Base-by-base conservation (phyloP, 164 flowering plant genomes). In the Vitis rotundifolia region DNA sequence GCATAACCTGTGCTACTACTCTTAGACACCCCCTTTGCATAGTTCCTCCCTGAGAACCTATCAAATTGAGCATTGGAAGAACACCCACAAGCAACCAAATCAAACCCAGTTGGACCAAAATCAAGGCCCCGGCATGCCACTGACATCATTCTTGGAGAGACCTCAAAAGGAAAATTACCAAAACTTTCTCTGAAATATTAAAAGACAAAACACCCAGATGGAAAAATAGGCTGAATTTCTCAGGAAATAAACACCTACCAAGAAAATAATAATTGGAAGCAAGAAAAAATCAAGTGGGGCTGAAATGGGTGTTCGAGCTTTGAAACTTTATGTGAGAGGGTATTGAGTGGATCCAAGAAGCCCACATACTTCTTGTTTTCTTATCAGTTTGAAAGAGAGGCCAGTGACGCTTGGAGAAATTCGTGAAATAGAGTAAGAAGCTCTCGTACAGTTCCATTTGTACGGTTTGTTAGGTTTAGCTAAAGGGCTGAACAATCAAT, bases 91-190 rank as follows among this genome's bases (percentile, higher is more conserved):
- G 83, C 74, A 64, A 74, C 72, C 64, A 75, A 79, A 70, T 90
- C 88, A 59, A 79, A 73, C 68, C 80, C 76, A 54, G 79, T 69
- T 57, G 85, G 75, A 26, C 80, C 81, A 61, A 85, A 75, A 66
- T 88, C 88, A 66, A 88, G 77, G 75, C 66, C 82, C 48, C 70
- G 84, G 79, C 88, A 86, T 70, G 88, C 78, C 79, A 89, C 73
- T 44, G 91, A 82, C 86, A 89, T 81, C 93, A 88, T 91, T 75
- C 73, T 79, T 59, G 74, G 67, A 9, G 4, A 64, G 15, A 85
- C 77, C 78, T 78, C 75, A 73, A 67, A 69, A 29, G 6, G 19
- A 72, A 78, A 76, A 59, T 16, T 63, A 64, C 48, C 62, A 57
- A 54, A 66, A 4, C 65, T 48, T 11, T n/a, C 44, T 2, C 13